A percentile compares a stretch with the other conserved stretches of the same genome.
These are phyloP conservation scores for Mycena floridula DNA, from an alignment of 768 basidiomycete species.

Conservation along the genomic window DNA sequence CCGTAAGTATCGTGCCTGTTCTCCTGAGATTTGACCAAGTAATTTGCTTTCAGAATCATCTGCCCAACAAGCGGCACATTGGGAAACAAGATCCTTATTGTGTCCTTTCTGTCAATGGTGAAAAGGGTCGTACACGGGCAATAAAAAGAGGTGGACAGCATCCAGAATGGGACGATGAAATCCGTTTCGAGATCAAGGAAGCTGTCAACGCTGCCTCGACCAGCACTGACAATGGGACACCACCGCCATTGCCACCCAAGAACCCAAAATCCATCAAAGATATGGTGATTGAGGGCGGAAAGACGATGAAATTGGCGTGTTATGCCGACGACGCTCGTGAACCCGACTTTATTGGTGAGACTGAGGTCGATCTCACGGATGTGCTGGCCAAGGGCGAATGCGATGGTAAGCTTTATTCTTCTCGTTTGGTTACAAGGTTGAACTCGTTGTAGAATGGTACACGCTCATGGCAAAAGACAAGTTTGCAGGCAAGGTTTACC, in stretches of 20 bases:
- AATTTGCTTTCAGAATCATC: slow-evolving; percentile 54
- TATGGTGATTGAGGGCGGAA: slow-evolving; percentile 62
- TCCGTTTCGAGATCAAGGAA: slow-evolving; percentile 86
- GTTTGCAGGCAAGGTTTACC: slow-evolving; percentile 92
- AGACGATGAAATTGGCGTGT: slow-evolving; percentile 73
- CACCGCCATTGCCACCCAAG: slow-evolving; percentile 71
- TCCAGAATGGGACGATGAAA: slow-evolving; percentile 98
- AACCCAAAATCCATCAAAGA: slow-evolving; percentile 34
- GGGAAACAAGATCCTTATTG: slow-evolving; percentile 99
- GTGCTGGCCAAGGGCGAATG: slow-evolving; percentile 94
- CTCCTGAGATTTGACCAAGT: slow-evolving; percentile 4
- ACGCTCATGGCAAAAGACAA: slow-evolving; percentile 84
- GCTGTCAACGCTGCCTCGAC: slow-evolving; percentile 48
- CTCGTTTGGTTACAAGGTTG: slow-evolving; percentile 1
- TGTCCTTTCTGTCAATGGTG: slow-evolving; percentile 66
- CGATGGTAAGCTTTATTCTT: slow-evolving; percentile 60
- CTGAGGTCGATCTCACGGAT: slow-evolving; percentile 80
- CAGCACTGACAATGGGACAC: slow-evolving; percentile 33
- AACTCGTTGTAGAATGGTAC: slow-evolving; percentile 75
- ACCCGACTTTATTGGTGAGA: slow-evolving; percentile 93
- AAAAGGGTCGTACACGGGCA: slow-evolving; percentile 86
- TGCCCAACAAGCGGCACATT: slow-evolving; percentile 87
- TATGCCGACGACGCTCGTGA: slow-evolving; percentile 95
- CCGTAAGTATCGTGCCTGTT: slow-evolving; percentile 47
- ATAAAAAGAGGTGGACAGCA: slow-evolving; percentile 97